Evolutionary conservation across 441 rosid genomes (phyloP).

Genomic region (Adansonia grandidieri): DNA sequence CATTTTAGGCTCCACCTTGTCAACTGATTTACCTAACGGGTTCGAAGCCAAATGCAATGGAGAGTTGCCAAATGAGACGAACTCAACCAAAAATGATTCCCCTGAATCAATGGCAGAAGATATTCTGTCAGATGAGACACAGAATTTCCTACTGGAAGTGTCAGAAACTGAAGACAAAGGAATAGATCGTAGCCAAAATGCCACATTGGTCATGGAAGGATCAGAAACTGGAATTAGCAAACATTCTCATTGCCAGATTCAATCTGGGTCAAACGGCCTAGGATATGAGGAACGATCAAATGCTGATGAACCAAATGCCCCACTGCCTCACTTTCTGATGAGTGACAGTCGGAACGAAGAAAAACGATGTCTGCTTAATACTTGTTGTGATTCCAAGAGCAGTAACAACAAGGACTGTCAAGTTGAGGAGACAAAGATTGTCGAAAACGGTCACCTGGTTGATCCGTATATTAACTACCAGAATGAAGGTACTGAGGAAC

Average conservation of each 20-base stretch:
- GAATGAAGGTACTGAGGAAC: slow-evolving; percentile 32
- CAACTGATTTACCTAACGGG: slow-evolving; percentile 20
- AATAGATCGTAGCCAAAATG: slow-evolving; percentile 24
- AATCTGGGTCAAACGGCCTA: slow-evolving; percentile 18
- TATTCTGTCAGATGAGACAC: slow-evolving; percentile 11
- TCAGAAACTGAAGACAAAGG: slow-evolving; percentile 29
- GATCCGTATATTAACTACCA: slow-evolving; percentile 18
- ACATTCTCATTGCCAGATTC: slow-evolving; percentile 19
- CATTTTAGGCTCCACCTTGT: slow-evolving; percentile 1
- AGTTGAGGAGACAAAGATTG: slow-evolving; percentile 26
- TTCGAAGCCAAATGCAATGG: slow-evolving; percentile 26
- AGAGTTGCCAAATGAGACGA: slow-evolving; percentile 23
- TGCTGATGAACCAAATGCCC: slow-evolving; percentile 21
- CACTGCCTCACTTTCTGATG: slow-evolving; percentile 25
- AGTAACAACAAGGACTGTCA: slow-evolving; percentile 10
- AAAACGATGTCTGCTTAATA: not conserved
- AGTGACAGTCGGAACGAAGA: slow-evolving; percentile 24
- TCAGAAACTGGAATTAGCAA: slow-evolving; percentile 31
- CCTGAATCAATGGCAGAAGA: slow-evolving; percentile 27
- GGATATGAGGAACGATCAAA: slow-evolving; percentile 23
- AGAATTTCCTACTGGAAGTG: slow-evolving; percentile 18
- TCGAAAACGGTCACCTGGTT: slow-evolving; percentile 26
- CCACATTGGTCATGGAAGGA: slow-evolving; percentile 23
- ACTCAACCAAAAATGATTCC: slow-evolving; percentile 19
- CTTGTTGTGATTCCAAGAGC: slow-evolving; percentile 22